Base-by-base conservation (phyloP, 1,284 basidiomycete species). In the Fistulina hepatica region DNA sequence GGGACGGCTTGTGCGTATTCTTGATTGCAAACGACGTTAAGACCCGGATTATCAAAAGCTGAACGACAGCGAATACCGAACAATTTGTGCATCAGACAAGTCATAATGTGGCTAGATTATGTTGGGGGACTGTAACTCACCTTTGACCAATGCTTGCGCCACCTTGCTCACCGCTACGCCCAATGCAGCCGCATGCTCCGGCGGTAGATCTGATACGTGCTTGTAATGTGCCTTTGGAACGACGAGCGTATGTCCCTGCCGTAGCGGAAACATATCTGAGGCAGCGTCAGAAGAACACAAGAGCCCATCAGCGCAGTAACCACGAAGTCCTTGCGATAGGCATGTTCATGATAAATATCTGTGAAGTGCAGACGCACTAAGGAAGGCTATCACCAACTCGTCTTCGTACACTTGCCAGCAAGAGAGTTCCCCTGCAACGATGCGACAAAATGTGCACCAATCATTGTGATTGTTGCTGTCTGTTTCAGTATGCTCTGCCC, bases 1-100 rank as follows among this genome's bases (percentile, higher is more conserved):
- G 73, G 75, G 3, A 86, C 80, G 5, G 78, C 77, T 51, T 86
- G 81, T 0, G 79, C 81, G 49, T 88, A 84, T 53, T 84, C 80
- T 54, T 86, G 81, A 51, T 83, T 83, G 47, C 78, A 81, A 3
- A 83, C 80, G 6, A 84, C 68, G 51, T 83, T 83, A 35, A 82
- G 59, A 7, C 63, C 78, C 4, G 75, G 78, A 48, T 82, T 76
- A 8, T 69, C 63, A 12, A 81, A 45, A 2, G 74, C 81, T 82
- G 37, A 3, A 22, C 21, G 26, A 12, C 21, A 26, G 42, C 12
- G 12, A 30, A 4, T n/a, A 28, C 12, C 3, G 15, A 8, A 33
- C 6, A 39, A 21, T 11, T 16, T n/a, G 10, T 28, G 10, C 21
- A 21, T 26, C 20, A 27, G 21, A 26, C 30, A 34, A 48, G 19